Conservation (phyloP, 2,329 filamentous ascomycete genomes). For the Colletotrichum viniferum region DNA sequence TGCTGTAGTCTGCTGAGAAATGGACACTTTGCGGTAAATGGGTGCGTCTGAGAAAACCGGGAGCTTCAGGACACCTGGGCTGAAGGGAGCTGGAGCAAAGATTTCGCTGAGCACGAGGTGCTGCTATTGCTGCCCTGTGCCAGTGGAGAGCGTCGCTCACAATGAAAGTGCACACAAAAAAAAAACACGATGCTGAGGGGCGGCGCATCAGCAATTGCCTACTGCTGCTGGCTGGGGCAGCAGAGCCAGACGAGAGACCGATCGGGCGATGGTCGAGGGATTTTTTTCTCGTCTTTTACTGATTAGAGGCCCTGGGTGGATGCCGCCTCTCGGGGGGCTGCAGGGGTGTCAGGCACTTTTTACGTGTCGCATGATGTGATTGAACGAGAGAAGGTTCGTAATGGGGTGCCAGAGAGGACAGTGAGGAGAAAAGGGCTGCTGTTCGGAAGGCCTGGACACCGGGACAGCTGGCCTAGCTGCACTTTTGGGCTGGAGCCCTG, state of each 20-base stretch:
- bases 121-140: neutral
- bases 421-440: neutral
- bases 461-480: neutral
- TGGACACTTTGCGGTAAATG: neutral
- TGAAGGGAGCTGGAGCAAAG: neutral
- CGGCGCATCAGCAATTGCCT: neutral
- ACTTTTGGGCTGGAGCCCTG: neutral
- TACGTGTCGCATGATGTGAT: conserved; percentile 20
- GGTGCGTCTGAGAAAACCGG: neutral
- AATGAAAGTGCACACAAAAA: neutral
- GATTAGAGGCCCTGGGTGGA: conserved; percentile 18
- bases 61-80: neutral
- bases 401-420: neutral
- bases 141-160: neutral
- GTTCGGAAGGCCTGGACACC: neutral
- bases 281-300: conserved; percentile 4
- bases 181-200: conserved; percentile 2
- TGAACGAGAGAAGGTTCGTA: conserved; percentile 9
- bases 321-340: conserved; percentile 9
- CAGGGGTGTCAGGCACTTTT: conserved; percentile 12
- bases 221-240: neutral
- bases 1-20: neutral
- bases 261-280: conserved; percentile 8
- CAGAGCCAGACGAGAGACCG: neutral
- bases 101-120: neutral